Base-by-base conservation (phyloP, 352 stramenopile species). In the Aphanomyces astaci region DNA sequence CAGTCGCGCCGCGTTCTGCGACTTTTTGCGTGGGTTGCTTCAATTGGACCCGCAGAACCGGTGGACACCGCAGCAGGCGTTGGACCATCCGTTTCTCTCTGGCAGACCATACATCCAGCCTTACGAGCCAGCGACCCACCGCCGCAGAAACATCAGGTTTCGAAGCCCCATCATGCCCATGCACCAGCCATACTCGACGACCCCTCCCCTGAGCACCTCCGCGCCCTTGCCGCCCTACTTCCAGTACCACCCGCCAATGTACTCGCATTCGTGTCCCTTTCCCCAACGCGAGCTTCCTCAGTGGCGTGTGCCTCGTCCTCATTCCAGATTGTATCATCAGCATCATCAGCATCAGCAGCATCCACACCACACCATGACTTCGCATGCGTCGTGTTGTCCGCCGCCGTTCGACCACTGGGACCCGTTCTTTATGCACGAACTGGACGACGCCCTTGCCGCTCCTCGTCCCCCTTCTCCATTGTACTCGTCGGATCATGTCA, bases 81-180 rank as follows among this genome's bases (percentile, higher is more conserved):
- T 85, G 40, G 40, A 51, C n/a, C 78, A 85, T 54, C 76, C 78
- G 40, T 85, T 85, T 40, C 75, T 85, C 30, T 80, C 76, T 3
- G 76, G 78, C 49, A 60, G 70, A 10, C 64, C 56, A 19, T 82
- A 78, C 32, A 36, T 64, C 1, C 53, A 22, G 24, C 19, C 40
- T 2, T 68, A 59, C 55, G 24, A 59, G 30, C 39, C 49, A 22
- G 7, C 19, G 10, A 9, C 56, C 22, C 22, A 27, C 46, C 19
- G 25, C 5, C 15, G 31, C 13, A 48, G 5, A 24, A 5, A 3
- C 32, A 9, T 24, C 19, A 22, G 28, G 3, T 32, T 52, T 49
- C 40, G 43, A 24, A 19, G n/a, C 17, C 62, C 62, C 10, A 68
- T 68, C 2, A 4, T 48, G 19, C 33, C 43, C 19, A 68, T 68